Conservation (phyloP, 192 early-diverging fungal species). For the Backusella psychrophila region DNA sequence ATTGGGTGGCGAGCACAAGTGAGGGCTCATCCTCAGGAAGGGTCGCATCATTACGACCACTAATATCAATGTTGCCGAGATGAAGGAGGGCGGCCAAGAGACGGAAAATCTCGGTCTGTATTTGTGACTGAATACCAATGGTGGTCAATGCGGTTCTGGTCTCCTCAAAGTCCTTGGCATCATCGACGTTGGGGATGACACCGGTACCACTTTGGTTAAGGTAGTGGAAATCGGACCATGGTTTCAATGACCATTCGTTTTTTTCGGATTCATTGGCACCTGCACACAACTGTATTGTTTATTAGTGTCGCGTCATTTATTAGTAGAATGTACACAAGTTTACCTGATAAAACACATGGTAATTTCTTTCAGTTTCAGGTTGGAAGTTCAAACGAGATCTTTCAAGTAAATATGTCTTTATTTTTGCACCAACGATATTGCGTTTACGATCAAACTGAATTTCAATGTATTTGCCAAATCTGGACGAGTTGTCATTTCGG, state of each 20-base stretch:
- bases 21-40: slow-evolving; percentile 80
- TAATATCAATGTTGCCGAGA: slow-evolving; percentile 93
- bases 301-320: not conserved
- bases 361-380: slow-evolving; percentile 92
- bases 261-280: slow-evolving; percentile 79
- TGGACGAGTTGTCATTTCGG: slow-evolving; percentile 96
- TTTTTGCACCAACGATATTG: slow-evolving; percentile 91
- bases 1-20: slow-evolving; percentile 58
- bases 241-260: slow-evolving; percentile 76
- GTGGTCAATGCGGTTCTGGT: slow-evolving; percentile 83
- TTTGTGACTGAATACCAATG: slow-evolving; percentile 78
- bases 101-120: slow-evolving; percentile 88
- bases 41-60: slow-evolving; percentile 63
- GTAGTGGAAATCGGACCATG: slow-evolving; percentile 80
- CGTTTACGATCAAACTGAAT: slow-evolving; percentile 85
- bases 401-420: slow-evolving; percentile 97
- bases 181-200: slow-evolving; percentile 84
- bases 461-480: slow-evolving; percentile 99
- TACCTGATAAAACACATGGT: slow-evolving; percentile 98
- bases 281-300: slow-evolving; percentile 67
- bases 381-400: slow-evolving; percentile 94
- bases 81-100: slow-evolving; percentile 93
- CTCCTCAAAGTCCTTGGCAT: slow-evolving; percentile 85
- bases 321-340: not conserved
- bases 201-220: slow-evolving; percentile 84